Evolutionary conservation across 2,329 filamentous ascomycete genomes (phyloP), one percentile per base, ranked within the genome.

Genomic region (Arthrobotrys sinensis): DNA sequence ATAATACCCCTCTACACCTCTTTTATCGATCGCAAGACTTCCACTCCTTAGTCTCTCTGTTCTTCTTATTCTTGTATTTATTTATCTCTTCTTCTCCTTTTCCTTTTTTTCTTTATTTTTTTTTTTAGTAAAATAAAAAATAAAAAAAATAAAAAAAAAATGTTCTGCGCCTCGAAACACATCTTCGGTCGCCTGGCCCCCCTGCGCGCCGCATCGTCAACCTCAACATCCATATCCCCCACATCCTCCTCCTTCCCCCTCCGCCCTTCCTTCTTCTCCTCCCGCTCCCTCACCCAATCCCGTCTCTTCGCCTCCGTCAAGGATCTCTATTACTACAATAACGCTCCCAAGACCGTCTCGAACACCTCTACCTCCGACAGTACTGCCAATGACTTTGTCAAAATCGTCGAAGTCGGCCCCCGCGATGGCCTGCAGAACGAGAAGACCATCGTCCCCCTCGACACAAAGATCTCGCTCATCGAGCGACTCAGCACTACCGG

Each of bases 351-450:
- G 7, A 32, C 50, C 34, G 4, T 32, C 32, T 32, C 32, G 34
- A 62, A 34, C 12, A 14, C 40, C 46, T 68, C 71, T 19, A 50
- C 71, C 12, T 19, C 45, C 2, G 50, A 21, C 2, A 52, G 14
- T 6, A 6, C 16, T 6, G 4, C 24, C 24, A n/a, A 21, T 11
- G 68, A 84, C 68, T 81, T 80, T 14, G 87, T 90, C 78, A 88
- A 87, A 84, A 90, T 96, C 45, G 91, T 96, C 79, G 93, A 96
- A 85, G 93, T 96, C 79, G 93, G 92, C 7, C 93, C 93, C 38
- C 88, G 93, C 80, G 93, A 96, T 86, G 93, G 93, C n/a, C 85
- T 96, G 66, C 93, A 97, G 83, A 96, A 96, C 83, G 92, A 96
- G 86, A 92, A 92, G 85, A 89, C 86, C 80, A 87, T 87, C 32